Conservation (phyloP, 805 yeast species). For the Wickerhamiella cacticola region DNA sequence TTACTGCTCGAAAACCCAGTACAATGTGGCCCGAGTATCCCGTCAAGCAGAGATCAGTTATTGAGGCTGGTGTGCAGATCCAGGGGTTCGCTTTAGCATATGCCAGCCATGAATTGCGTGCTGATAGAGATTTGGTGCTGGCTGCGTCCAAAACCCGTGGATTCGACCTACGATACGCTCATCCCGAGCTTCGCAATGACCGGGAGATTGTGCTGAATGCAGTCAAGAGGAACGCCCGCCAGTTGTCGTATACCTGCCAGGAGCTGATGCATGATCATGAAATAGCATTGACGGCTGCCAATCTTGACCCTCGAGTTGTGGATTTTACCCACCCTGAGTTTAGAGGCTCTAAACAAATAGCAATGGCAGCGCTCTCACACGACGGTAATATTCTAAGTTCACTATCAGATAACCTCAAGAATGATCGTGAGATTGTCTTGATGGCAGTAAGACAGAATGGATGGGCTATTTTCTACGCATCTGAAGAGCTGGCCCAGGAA, state of each 20-base stretch:
- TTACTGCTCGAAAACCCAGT: neutral
- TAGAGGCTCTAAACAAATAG: neutral
- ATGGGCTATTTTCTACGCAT: conserved; percentile 1
- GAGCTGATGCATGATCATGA: neutral
- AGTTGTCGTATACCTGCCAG: neutral
- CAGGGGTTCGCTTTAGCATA: conserved; percentile 1
- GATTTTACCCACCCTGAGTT: neutral
- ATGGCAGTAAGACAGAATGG: neutral
- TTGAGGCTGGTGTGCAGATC: neutral
- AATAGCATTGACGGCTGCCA: neutral
- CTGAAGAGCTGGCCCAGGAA: neutral
- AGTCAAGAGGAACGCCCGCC: neutral
- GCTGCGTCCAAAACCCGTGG: neutral
- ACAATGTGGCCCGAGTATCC: conserved; percentile 5
- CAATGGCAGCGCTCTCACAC: conserved; percentile 1
- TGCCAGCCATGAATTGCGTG: neutral
- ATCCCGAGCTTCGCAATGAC: conserved; percentile 2
- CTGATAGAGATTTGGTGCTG: neutral
- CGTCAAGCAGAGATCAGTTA: neutral
- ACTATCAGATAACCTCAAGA: neutral
- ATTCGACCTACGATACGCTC: neutral
- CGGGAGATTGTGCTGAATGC: conserved; percentile 3
- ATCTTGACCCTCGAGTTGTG: neutral
- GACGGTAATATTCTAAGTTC: neutral
- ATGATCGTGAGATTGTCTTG: neutral